Conservation (phyloP, 805 yeast genomes). For the Brettanomyces nanus region DNA sequence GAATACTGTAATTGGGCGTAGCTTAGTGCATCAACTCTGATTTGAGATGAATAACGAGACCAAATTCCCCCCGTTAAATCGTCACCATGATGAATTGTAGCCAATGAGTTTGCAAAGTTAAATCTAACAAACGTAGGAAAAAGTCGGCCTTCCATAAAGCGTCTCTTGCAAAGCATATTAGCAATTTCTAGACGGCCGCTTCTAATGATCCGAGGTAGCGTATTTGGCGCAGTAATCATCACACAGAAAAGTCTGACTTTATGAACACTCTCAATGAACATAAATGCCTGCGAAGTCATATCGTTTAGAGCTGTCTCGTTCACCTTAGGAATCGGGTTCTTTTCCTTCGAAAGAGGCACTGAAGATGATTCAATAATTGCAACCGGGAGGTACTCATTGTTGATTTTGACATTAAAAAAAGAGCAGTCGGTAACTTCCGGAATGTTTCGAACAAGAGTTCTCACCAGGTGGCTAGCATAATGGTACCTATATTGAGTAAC, state of each 20-base stretch:
- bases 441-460: conserved; percentile 74
- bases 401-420: conserved; percentile 76
- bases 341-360: conserved; percentile 8
- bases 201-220: conserved; percentile 75
- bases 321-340: conserved; percentile 6
- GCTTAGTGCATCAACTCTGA: conserved; percentile 52
- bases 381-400: conserved; percentile 75
- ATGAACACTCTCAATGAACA: conserved; percentile 48
- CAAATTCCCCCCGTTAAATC: conserved; percentile 78
- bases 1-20: conserved; percentile 70
- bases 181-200: conserved; percentile 91
- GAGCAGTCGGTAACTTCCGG: conserved; percentile 83
- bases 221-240: conserved; percentile 67
- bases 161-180: conserved; percentile 72
- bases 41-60: conserved; percentile 67
- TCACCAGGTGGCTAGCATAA: conserved; percentile 80
- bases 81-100: conserved; percentile 63
- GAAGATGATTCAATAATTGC: conserved; percentile 60
- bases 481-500: conserved; percentile 44
- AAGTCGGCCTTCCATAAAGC: conserved; percentile 71
- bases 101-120: conserved; percentile 53
- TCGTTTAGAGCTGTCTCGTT: conserved; percentile 38
- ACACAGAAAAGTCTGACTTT: conserved; percentile 75
- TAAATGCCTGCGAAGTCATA: conserved; percentile 29
- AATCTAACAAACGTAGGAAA: conserved; percentile 79